Conservation (phyloP, 805 yeast genomes). For the Pichia ethanolica region DNA sequence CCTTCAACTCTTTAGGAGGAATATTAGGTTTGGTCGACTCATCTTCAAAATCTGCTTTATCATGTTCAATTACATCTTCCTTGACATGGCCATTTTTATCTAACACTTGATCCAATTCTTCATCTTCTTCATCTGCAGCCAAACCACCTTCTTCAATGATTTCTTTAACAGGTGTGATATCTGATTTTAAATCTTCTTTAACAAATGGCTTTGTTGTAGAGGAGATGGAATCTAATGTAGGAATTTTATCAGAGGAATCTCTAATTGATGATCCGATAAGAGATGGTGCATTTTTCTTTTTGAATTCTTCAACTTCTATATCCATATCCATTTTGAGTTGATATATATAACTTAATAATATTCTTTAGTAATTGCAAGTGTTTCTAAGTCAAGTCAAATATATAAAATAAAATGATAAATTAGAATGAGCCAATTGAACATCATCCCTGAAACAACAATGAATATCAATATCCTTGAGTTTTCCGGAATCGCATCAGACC, state of each 20-base stretch:
- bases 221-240: constrained; percentile 2
- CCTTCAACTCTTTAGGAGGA: neutral
- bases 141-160: constrained; percentile 43
- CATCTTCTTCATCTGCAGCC: constrained; percentile 51
- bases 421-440: too few species aligned
- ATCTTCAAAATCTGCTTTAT: constrained; percentile 5
- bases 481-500: too few species aligned
- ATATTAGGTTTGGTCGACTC: neutral
- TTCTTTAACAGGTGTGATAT: constrained; percentile 27
- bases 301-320: constrained; percentile 46
- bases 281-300: constrained; percentile 40
- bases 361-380: too few species aligned
- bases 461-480: too few species aligned
- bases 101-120: constrained; percentile 40
- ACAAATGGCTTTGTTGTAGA: constrained; percentile 31
- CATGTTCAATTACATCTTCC: constrained; percentile 32
- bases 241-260: constrained; percentile 14
- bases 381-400: too few species aligned
- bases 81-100: constrained; percentile 48
- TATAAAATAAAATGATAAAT: too few species aligned
- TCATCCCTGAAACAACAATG: neutral
- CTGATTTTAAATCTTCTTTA: constrained; percentile 30
- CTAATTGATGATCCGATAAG: constrained; percentile 45
- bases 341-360: neutral
- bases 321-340: constrained; percentile 38